phyloP scores from a whole-genome alignment of 768 basidiomycete genomes.

The Panaeolus papilionaceus region DNA sequence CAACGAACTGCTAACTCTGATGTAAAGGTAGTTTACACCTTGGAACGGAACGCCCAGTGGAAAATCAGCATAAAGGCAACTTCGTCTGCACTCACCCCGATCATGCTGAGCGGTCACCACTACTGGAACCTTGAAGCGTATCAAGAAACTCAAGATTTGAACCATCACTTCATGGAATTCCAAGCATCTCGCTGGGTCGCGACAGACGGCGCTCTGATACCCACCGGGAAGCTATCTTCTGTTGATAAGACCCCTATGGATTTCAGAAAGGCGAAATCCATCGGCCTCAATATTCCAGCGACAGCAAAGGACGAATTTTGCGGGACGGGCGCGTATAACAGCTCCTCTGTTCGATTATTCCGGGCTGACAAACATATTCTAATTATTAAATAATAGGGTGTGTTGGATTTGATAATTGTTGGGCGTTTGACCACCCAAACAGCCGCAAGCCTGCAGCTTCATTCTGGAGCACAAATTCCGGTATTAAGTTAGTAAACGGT shows the following conservation, averaged over 20 bases:
- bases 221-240: slow-evolving; percentile 42
- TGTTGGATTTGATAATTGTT: slow-evolving; percentile 54
- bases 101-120: slow-evolving; percentile 50
- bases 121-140: slow-evolving; percentile 55
- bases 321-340: slow-evolving; percentile 40
- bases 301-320: slow-evolving; percentile 42
- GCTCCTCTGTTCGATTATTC: background rate
- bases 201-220: slow-evolving; percentile 47
- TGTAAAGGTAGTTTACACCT: slow-evolving; percentile 39
- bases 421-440: slow-evolving; percentile 44
- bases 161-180: slow-evolving; percentile 43
- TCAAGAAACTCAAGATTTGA: slow-evolving; percentile 45
- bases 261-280: slow-evolving; percentile 47
- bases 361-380: background rate
- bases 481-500: slow-evolving; percentile 41
- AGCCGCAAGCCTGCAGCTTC: slow-evolving; percentile 38
- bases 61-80: slow-evolving; percentile 44
- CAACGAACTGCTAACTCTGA: background rate
- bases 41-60: slow-evolving; percentile 42
- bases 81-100: slow-evolving; percentile 46
- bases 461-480: slow-evolving; percentile 52
- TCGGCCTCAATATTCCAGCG: slow-evolving; percentile 43
- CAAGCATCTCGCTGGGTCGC: slow-evolving; percentile 44
- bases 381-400: slow-evolving; percentile 36
- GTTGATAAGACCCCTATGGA: slow-evolving; percentile 47